These are phyloP conservation scores for Globisporangium radiosum DNA, from an alignment of 352 stramenopile genomes.

Conservation along the genomic window DNA sequence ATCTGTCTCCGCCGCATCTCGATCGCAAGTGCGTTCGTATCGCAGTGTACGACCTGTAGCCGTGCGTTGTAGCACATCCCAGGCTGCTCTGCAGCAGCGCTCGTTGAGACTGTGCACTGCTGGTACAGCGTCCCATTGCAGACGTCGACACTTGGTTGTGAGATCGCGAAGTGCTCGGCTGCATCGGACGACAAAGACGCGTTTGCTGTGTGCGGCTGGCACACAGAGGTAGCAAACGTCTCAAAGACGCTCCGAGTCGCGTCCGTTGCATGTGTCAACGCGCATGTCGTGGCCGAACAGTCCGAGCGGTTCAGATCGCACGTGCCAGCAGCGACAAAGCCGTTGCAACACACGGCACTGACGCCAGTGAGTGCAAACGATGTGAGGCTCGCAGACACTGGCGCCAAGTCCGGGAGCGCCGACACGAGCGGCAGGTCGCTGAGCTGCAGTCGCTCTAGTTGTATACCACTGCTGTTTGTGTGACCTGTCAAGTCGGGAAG, in stretches of 20 bases:
- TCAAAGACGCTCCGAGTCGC: slow-evolving; percentile 16
- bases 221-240: slow-evolving; percentile 18
- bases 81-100: not conserved
- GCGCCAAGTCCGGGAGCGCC: slow-evolving; percentile 16
- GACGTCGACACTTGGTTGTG: slow-evolving; percentile 14
- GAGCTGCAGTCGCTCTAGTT: slow-evolving; percentile 12
- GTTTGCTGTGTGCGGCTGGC: slow-evolving; percentile 1
- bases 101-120: slow-evolving; percentile 14
- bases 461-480: not conserved
- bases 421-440: slow-evolving; percentile 8
- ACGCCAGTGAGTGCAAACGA: slow-evolving; percentile 8
- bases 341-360: slow-evolving; percentile 26
- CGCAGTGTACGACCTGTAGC: slow-evolving; percentile 24
- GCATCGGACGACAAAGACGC: slow-evolving; percentile 5
- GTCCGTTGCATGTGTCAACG: slow-evolving; percentile 2
- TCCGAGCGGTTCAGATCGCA: slow-evolving; percentile 22
- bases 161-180: slow-evolving; percentile 12
- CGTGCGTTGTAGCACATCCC: slow-evolving; percentile 32
- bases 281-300: slow-evolving; percentile 12
- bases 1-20: slow-evolving; percentile 4
- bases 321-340: slow-evolving; percentile 13
- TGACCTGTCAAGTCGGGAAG: slow-evolving; percentile 13
- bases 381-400: slow-evolving; percentile 8
- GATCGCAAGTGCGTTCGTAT: slow-evolving; percentile 12
- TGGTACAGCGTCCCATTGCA: slow-evolving; percentile 38